Evolutionary conservation across 441 rosid species (phyloP), one percentile per base, ranked within the genome.

Genomic region (Rhodomyrtus psidioides): DNA sequence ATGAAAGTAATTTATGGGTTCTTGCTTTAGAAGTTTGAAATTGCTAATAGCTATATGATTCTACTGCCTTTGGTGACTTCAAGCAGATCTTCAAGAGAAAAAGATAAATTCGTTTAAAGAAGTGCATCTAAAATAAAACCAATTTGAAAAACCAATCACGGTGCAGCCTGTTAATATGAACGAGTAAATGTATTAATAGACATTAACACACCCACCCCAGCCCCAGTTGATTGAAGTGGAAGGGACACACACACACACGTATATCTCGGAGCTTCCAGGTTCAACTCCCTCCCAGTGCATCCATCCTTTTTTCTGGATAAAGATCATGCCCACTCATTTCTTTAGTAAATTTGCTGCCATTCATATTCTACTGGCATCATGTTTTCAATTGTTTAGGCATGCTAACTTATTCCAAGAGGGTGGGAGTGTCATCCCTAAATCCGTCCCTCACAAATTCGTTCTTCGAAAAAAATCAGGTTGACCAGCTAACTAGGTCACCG

Each of bases 11-110:
- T 17, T 34, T 39, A 62, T 21, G 3, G 12, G 96, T 92, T 97
- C 96, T 91, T 95, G 96, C 24, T 98, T 97, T 93, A 97, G 95
- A 84, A 97, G 98, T 86, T 99, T 99, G 93, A 97, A 95, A 83
- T 95, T 86, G 90, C 96, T 98, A 54, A 99, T 98, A 89, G 97
- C 94, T 89, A 96, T 90, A 86, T 94, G 97, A 88, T 88, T 91
- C 74, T 60, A 28, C 42, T 60, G 39, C 19, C 74, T 28, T 60
- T 60, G 74, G 74, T 60, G 42, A 60, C 42, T 60, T 60, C 74
- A 28, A 15, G 74, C 23, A 60, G 74, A 60, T 28, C 21, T 60
- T 28, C 74, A 60, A 28, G 42, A 15, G 74, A 60, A 60, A 60
- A 60, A 28, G 39, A 30, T 60, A 60, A 60, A 4, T 30, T 15